Base-by-base conservation (phyloP, 75 land plant genomes). In the Picea glauca region DNA sequence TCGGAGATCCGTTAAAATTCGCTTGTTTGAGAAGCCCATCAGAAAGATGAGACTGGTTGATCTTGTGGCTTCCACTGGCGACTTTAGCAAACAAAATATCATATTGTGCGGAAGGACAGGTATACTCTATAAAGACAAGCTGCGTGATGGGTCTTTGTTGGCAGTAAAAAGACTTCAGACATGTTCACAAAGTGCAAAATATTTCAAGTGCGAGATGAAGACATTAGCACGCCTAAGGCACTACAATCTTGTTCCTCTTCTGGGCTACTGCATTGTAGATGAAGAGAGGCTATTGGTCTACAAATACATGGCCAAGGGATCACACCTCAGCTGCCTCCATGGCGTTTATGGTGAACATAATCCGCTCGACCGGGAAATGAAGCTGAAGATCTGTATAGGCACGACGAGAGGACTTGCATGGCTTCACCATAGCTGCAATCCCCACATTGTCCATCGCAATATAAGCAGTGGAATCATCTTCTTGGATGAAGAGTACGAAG, bases 21-120 rank as follows among this genome's bases (percentile, higher is more conserved):
- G 95, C 13, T 87, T 90, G 89, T 94, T 96, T 80, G 99, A 94
- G 78, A 90, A 89, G 61, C 85, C 92, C 4, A 76, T 94, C 60
- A 83, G 91, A 1, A 92, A 92, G 76, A 88, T 96, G 85, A 85
- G 81, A 58, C 54, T 96, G 38, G 78, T 82, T 35, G 95, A 96
- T 79, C 89, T 96, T 62, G 87, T 90, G 89, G 93, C 86, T 60
- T 93, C 92, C n/a, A 96, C 99, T 0, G 73, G 81, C 64, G 83
- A 79, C 61, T 96, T 96, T 80, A 88, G 84, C 78, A 84, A 89
- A 65, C 82, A 76, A 15, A 88, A 86, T 60, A 86, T 94, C 31
- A 87, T 96, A 50, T 88, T 80, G 11, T 66, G 85, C 0, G 92
- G 92, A 21, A 84, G 95, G 62, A 94, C 93, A 0, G 99, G 99